These are phyloP conservation scores for Monilinia aucupariae DNA, from an alignment of 2,329 filamentous ascomycete species.

Conservation along the genomic window DNA sequence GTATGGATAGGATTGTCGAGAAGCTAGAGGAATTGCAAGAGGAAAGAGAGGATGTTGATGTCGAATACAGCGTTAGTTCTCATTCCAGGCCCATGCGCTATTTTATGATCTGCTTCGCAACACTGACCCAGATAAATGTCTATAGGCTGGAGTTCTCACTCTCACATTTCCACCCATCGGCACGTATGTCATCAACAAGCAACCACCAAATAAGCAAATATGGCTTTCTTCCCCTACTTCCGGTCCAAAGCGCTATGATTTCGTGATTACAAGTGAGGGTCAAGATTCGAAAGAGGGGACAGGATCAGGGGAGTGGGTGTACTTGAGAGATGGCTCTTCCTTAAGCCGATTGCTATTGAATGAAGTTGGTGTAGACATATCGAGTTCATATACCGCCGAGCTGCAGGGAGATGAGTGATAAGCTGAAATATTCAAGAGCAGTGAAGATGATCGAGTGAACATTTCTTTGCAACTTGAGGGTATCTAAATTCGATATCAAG, in stretches of 20 bases:
- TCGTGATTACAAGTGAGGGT: constrained; percentile 66
- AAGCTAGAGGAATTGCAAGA: constrained; percentile 73
- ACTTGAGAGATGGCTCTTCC: constrained; percentile 73
- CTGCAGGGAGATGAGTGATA: constrained; percentile 7
- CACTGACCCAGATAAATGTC: neutral
- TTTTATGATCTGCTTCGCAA: neutral
- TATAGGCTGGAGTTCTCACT: constrained; percentile 78
- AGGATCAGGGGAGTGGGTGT: constrained; percentile 74
- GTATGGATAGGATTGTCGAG: constrained; percentile 54
- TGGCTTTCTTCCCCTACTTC: constrained; percentile 91
- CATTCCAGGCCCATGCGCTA: neutral
- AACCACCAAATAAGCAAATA: constrained; percentile 94
- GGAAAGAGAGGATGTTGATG: constrained; percentile 67
- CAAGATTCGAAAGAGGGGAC: constrained; percentile 77
- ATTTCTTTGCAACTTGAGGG: neutral
- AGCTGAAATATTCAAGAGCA: too few species aligned
- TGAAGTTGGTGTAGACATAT: constrained; percentile 64
- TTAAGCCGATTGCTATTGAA: constrained; percentile 66
- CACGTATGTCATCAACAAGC: constrained; percentile 95
- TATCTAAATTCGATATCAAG: neutral
- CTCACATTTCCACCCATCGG: constrained; percentile 64
- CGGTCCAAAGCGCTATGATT: constrained; percentile 92
- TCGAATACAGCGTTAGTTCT: constrained; percentile 75
- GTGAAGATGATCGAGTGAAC: neutral
- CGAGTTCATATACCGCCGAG: neutral